A percentile compares a stretch with the other conserved stretches of the same genome.
Evolutionary conservation across 148 eudicot genomes (phyloP).

Genomic region (Chenopodium formosanum): DNA sequence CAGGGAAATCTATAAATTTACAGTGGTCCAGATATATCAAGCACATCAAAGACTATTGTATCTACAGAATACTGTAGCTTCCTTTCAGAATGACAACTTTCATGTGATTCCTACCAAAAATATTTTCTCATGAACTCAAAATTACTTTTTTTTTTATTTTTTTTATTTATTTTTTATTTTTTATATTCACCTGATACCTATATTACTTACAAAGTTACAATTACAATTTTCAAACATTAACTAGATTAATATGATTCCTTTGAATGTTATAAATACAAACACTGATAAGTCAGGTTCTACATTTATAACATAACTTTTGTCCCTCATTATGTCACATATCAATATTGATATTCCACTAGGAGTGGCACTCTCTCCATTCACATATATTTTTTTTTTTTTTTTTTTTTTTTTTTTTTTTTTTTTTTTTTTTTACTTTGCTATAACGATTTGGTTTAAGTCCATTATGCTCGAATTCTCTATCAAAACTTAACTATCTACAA

Average conservation of each 20-base stretch:
- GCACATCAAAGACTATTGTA: background rate
- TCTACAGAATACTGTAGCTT: background rate
- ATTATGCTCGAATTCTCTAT: background rate
- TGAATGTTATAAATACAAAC: background rate
- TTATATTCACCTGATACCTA: background rate
- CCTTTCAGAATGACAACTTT: background rate
- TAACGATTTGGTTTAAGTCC: background rate
- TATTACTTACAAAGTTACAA: background rate
- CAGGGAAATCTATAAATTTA: background rate
- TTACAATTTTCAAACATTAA: too few species aligned
- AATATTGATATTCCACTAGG: too few species aligned
- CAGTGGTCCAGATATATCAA: background rate
- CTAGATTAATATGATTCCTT: background rate
- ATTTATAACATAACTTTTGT: background rate
- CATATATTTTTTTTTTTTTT: background rate
- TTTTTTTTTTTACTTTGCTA: background rate
- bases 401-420: too few species aligned
- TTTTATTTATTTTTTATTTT: too few species aligned
- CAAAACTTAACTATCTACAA: background rate
- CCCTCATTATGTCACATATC: background rate
- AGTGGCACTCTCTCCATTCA: background rate
- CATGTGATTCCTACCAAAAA: background rate
- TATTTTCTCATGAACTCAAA: too few species aligned
- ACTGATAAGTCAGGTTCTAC: background rate
- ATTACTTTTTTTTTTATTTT: too few species aligned